Conservation (phyloP, 2,329 filamentous ascomycete species). For the Neodidymelliopsis sp. region DNA sequence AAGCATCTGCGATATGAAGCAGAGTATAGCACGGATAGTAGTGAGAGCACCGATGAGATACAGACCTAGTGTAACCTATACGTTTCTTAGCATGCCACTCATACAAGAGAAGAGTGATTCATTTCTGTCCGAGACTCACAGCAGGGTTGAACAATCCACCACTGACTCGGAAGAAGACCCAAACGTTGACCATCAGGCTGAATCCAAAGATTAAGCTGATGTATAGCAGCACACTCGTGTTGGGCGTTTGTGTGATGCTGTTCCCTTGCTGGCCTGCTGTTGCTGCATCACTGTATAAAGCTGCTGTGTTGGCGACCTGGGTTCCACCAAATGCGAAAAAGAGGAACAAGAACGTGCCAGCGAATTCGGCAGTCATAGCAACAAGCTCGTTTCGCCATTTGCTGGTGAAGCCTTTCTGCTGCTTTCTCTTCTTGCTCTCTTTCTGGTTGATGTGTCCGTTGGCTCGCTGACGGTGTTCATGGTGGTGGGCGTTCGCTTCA, state of each 20-base stretch:
- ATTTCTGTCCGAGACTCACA: conserved; percentile 32
- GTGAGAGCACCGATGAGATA: conserved; percentile 44
- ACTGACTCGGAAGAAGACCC: conserved; percentile 51
- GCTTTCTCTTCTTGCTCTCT: conserved; percentile 7
- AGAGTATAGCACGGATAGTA: conserved; percentile 35
- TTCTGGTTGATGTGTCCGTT: conserved; percentile 12
- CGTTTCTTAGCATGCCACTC: not conserved
- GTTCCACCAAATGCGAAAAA: conserved; percentile 52
- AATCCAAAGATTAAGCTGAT: conserved; percentile 50
- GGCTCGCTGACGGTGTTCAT: conserved; percentile 13
- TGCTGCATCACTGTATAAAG: conserved; percentile 25
- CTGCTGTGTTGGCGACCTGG: conserved; percentile 47
- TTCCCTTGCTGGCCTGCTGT: conserved; percentile 32
- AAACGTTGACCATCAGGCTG: conserved; percentile 50
- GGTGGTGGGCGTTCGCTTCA: not conserved
- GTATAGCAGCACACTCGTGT: conserved; percentile 45
- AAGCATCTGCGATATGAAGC: conserved; percentile 47
- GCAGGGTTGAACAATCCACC: conserved; percentile 52
- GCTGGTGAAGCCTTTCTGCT: conserved; percentile 7
- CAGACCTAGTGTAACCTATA: conserved; percentile 48
- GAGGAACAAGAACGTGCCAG: conserved; percentile 52
- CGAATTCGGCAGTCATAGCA: conserved; percentile 47
- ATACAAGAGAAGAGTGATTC: not conserved
- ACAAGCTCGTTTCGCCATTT: conserved; percentile 48
- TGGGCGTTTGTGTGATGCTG: conserved; percentile 42